Evolutionary conservation across 1,139 yeast genomes (phyloP), one percentile per base, ranked within the genome.

Genomic region (Candida sojae): DNA sequence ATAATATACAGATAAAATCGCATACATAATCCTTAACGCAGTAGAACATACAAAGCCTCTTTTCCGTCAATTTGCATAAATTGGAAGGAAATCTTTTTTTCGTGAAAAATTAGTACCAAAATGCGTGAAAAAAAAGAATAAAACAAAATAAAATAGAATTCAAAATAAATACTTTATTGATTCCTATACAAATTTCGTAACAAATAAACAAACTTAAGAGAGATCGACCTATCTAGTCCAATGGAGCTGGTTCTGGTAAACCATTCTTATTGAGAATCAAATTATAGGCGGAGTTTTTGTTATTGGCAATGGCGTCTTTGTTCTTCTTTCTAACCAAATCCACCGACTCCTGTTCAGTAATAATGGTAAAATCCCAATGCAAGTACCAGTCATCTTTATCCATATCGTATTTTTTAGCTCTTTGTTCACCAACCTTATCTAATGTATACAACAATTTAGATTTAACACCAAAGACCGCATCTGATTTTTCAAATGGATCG

Each of bases 391-490:
- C 67, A 38, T 61, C 57, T 25, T 56, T 54, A 4, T 60, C 48
- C 58, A 63, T 59, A 26, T 51, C 54, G 43, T 58, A 54, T 43
- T 57, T 48, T 34, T 47, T 46, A 6, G 67, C 68, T 32, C 53
- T 50, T 35, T 56, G 59, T 30, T 51, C 53, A 31, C 66, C 65
- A 39, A 55, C 47, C 44, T 49, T 54, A 28, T 49, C 57, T 54
- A 59, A 59, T 26, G 55, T 57, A 43, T 59, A 56, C 25, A 62
- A 49, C 43, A 62, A 53, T 12, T 51, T 54, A 11, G 58, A 47
- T 49, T 63, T 63, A 7, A 61, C 67, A 11, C 67, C 67, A 48
- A 66, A 66, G 3, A 66, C 70, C 28, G 70, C 70, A 52, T 67
- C 71, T 8, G 66, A 58, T 23, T 55, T 59, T 48, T 66, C 70